A percentile compares a stretch with the other conserved stretches of the same genome.
phyloP scores from a whole-genome alignment of 2,329 filamentous ascomycete species.

The Magnaporthales sp. region DNA sequence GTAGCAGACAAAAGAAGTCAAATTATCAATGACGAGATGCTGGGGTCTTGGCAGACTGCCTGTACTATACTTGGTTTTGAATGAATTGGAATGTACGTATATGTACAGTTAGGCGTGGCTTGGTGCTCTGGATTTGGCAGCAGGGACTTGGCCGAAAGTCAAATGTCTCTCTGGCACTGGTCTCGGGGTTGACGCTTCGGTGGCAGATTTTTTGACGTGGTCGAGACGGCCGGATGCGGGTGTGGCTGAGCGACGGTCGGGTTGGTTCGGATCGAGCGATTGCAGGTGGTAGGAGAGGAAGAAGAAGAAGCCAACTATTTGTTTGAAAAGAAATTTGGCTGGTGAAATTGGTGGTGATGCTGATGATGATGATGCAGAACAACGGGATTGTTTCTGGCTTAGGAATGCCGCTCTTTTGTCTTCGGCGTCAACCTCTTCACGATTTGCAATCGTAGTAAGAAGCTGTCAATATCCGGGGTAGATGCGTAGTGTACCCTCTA shows the following conservation, averaged over 20 bases:
- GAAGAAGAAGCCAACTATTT: background rate
- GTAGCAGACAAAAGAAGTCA: background rate
- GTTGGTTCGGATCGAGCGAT: background rate
- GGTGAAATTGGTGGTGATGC: background rate
- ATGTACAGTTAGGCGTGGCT: background rate
- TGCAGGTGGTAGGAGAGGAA: background rate
- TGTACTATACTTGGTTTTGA: background rate
- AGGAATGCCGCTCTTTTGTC: background rate
- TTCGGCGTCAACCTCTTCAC: background rate
- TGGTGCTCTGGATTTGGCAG: background rate
- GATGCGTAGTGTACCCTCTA: background rate
- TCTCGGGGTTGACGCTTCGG: background rate
- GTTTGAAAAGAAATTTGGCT: background rate
- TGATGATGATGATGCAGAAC: background rate
- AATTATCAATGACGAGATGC: background rate
- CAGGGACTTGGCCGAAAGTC: background rate
- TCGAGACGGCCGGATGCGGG: background rate
- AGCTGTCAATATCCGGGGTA: conserved; percentile 1
- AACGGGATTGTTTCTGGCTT: background rate
- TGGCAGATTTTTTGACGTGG: background rate
- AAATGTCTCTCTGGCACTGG: background rate
- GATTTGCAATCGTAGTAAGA: background rate
- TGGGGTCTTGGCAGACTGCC: background rate
- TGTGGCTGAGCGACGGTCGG: conserved; percentile 1
- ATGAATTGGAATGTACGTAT: background rate